Evolutionary conservation across 805 yeast species (phyloP), one percentile per base, ranked within the genome.

Genomic region (Ogataea minuta): DNA sequence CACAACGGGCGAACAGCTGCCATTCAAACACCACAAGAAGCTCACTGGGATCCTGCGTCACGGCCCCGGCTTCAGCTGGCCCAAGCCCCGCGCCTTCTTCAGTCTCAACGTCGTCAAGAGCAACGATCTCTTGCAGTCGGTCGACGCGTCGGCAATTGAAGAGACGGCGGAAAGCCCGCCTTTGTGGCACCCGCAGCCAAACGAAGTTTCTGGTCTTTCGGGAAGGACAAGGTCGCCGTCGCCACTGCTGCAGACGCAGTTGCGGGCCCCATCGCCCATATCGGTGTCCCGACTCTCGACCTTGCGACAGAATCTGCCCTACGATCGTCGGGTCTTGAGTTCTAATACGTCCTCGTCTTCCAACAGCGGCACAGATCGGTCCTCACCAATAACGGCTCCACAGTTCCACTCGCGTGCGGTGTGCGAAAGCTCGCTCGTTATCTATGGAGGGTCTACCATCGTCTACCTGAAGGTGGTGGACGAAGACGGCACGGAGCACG

Each of bases 361-460:
- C 17, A 13, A 30, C n/a, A 24, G 20, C 11, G 37, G 28, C n/a
- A 41, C 49, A 2, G 29, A 34, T 12, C 36, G 48, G 9, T 44
- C 52, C 5, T 50, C 54, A 3, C 49, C 54, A 8, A n/a, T 8
- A 13, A 16, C 12, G 23, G 31, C 33, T 23, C 23, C 35, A 12
- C 36, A 17, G n/a, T 27, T 16, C 16, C 34, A 27, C 19, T 37
- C 41, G 28, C 29, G 1, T 6, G 28, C 12, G 6, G 29, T 50
- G 16, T 25, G 39, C 29, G 36, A 52, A 3, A 54, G 56, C 35
- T 44, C 60, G 5, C 39, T 63, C 28, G 32, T 62, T 13, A 25
- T 60, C 6, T 54, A 50, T 43, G 68, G 63, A 3, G 68, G 68
- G 7, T 63, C 68, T 3, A 46, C 60, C 10, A 45, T 45, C 1